Percentiles rank a stretch among this genome's conserved stretches.
Conservation (phyloP, 2,329 filamentous ascomycete species). For the Claviceps quebecensis region DNA sequence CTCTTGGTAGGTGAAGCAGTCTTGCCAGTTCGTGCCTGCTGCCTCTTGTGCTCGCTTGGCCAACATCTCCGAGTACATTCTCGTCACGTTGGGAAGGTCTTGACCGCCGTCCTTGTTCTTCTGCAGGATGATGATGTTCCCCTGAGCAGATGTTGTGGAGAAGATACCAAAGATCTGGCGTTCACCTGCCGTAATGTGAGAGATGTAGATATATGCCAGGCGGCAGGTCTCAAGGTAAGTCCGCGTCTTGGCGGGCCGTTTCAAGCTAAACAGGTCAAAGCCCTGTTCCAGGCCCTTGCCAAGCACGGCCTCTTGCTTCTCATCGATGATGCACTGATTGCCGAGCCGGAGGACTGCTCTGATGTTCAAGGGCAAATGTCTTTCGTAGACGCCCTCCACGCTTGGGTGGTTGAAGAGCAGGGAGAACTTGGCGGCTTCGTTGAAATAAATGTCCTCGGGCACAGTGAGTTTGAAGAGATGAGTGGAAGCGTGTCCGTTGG, state of each 20-base stretch:
- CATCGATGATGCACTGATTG: constrained; percentile 85
- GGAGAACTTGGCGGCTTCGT: constrained; percentile 69
- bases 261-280: constrained; percentile 71
- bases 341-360: constrained; percentile 81
- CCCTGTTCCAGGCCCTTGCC: constrained; percentile 87
- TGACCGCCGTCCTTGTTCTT: constrained; percentile 62
- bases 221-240: constrained; percentile 63
- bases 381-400: constrained; percentile 95
- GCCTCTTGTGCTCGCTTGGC: constrained; percentile 50
- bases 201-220: constrained; percentile 79
- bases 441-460: constrained; percentile 74
- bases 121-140: constrained; percentile 79
- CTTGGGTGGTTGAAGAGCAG: constrained; percentile 81
- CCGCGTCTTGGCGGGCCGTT: constrained; percentile 46
- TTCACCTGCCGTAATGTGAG: constrained; percentile 82
- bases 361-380: constrained; percentile 73
- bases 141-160: constrained; percentile 66
- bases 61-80: constrained; percentile 70
- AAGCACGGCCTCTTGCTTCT: constrained; percentile 75
- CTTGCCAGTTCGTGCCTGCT: constrained; percentile 59
- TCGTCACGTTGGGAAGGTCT: constrained; percentile 79
- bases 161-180: constrained; percentile 89
- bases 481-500: constrained; percentile 85
- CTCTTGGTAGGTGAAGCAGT: constrained; percentile 76
- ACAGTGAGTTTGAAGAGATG: constrained; percentile 92